Conservation (phyloP, 2,329 filamentous ascomycete genomes). For the Talaromyces amestolkiae region DNA sequence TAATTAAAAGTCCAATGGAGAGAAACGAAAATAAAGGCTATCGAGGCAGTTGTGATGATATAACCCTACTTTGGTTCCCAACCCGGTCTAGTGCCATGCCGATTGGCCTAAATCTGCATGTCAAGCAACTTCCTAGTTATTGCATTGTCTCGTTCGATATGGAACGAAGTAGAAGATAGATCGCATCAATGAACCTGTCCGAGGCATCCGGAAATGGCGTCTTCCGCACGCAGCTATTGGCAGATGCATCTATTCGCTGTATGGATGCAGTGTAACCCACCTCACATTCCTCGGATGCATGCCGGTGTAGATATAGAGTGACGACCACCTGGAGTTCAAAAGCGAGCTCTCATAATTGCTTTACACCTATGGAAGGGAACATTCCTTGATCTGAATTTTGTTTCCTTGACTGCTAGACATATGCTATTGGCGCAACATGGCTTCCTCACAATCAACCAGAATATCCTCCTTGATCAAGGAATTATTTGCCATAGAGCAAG, state of each 20-base stretch:
- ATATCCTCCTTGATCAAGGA: conserved; percentile 14
- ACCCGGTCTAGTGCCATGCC: too few relatives aligned
- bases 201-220: neutral
- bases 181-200: neutral
- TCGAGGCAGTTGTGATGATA: too few relatives aligned
- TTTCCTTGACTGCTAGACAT: neutral
- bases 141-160: neutral
- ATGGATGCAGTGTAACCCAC: neutral
- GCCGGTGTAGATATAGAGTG: neutral
- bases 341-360: neutral
- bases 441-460: conserved; percentile 8
- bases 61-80: too few relatives aligned
- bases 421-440: neutral
- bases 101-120: too few relatives aligned
- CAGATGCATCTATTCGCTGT: neutral
- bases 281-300: neutral
- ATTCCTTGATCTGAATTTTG: neutral
- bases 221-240: neutral
- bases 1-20: too few relatives aligned
- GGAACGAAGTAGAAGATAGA: neutral
- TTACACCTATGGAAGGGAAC: neutral
- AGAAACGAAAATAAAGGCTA: too few relatives aligned
- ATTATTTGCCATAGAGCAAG: conserved; percentile 11
- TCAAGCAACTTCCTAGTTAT: neutral
- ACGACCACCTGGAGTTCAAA: neutral